Conservation (phyloP, 257 asterid genomes). For the Scutellaria galericulata region DNA sequence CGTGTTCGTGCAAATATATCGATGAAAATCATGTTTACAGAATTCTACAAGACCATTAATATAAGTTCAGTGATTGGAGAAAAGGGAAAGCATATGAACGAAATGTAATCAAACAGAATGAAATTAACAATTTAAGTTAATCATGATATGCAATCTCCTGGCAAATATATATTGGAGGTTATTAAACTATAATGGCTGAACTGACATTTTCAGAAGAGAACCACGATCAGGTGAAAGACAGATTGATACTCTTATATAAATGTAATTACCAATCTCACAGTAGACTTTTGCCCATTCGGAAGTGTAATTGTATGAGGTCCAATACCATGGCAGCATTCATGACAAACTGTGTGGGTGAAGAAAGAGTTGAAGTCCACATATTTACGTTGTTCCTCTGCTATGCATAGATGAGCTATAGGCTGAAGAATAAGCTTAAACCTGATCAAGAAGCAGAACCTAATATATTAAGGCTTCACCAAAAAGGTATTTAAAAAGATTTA, state of each 20-base stretch:
- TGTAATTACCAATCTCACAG: slow-evolving; percentile 84
- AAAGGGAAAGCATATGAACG: not conserved
- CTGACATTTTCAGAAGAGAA: not conserved
- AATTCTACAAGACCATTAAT: not conserved
- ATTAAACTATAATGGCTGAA: not conserved
- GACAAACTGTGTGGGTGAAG: slow-evolving; percentile 94
- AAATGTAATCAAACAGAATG: not conserved
- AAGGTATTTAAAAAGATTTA: not conserved
- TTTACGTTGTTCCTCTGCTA: slow-evolving; percentile 63
- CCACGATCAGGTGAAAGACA: not conserved
- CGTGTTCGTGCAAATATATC: too few relatives aligned
- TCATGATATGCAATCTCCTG: not conserved
- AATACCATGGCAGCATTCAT: slow-evolving; percentile 97
- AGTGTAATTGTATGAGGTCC: slow-evolving; percentile 95
- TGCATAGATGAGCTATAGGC: slow-evolving; percentile 85
- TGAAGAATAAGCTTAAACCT: slow-evolving; percentile 94
- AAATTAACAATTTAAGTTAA: slow-evolving; percentile 18
- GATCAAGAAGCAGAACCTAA: slow-evolving; percentile 36
- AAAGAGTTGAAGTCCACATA: slow-evolving; percentile 86
- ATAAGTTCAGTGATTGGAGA: slow-evolving; percentile 8
- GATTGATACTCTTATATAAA: not conserved
- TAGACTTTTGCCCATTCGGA: slow-evolving; percentile 77
- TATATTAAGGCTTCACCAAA: slow-evolving; percentile 33
- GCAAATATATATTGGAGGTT: not conserved
- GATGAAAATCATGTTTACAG: too few relatives aligned